Conservation (phyloP, 2,329 filamentous ascomycete genomes). For the Biscogniauxia sp. region DNA sequence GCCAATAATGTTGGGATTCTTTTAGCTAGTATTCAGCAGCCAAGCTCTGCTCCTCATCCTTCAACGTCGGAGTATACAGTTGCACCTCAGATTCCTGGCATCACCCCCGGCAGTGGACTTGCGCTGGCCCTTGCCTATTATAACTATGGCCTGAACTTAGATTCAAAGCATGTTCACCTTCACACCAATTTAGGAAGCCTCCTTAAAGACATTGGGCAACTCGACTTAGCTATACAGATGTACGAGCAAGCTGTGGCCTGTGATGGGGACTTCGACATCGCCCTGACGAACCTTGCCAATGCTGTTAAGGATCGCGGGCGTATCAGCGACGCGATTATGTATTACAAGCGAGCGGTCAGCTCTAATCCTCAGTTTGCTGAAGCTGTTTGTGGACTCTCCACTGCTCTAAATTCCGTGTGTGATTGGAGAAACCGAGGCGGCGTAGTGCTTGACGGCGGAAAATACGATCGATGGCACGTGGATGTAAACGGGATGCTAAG, state of each 20-base stretch:
- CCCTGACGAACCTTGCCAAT: slow-evolving; percentile 92
- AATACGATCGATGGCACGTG: slow-evolving; percentile 89
- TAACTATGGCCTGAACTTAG: slow-evolving; percentile 85
- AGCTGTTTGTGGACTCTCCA: slow-evolving; percentile 92
- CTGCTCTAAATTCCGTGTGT: slow-evolving; percentile 93
- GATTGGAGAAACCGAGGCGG: slow-evolving; percentile 91
- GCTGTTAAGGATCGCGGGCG: slow-evolving; percentile 95
- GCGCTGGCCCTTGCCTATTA: slow-evolving; percentile 90
- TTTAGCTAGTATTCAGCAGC: slow-evolving; percentile 88
- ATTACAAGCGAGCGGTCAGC: slow-evolving; percentile 85
- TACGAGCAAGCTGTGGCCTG: slow-evolving; percentile 92
- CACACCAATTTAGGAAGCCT: slow-evolving; percentile 96
- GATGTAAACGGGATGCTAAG: slow-evolving; percentile 78
- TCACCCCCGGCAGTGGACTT: slow-evolving; percentile 81
- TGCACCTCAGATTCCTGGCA: slow-evolving; percentile 65
- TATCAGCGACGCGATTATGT: slow-evolving; percentile 86
- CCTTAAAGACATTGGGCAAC: slow-evolving; percentile 91
- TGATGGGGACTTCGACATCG: slow-evolving; percentile 94
- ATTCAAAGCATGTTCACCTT: slow-evolving; percentile 87
- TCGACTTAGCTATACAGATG: slow-evolving; percentile 91
- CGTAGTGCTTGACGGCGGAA: slow-evolving; percentile 69
- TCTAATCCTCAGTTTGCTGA: slow-evolving; percentile 97
- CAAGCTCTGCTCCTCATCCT: slow-evolving; percentile 36
- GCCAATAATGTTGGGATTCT: slow-evolving; percentile 98
- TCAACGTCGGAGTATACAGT: slow-evolving; percentile 29